A percentile compares a stretch with the other conserved stretches of the same genome.
These are phyloP conservation scores for Cladosporium sp. DNA, from an alignment of 2,329 filamentous ascomycete species.

Conservation along the genomic window DNA sequence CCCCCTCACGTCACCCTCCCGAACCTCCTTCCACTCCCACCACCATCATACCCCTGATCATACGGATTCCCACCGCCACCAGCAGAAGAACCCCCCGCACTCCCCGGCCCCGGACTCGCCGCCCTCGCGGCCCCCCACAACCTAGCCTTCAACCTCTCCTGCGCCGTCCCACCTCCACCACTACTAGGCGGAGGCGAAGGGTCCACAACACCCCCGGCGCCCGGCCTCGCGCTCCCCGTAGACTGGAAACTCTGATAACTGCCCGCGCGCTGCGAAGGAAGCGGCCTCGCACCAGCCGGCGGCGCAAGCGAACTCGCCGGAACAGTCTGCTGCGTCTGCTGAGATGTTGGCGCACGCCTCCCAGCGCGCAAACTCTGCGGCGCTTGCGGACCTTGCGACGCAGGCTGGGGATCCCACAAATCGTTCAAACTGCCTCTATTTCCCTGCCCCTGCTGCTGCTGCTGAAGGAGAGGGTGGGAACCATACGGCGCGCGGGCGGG, in stretches of 20 bases:
- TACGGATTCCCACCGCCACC: slow-evolving; percentile 11
- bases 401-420: slow-evolving; percentile 50
- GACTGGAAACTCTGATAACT: slow-evolving; percentile 61
- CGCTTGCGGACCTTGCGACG: slow-evolving; percentile 34
- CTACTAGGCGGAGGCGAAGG: slow-evolving; percentile 35
- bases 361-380: slow-evolving; percentile 39
- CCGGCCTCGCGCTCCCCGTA: slow-evolving; percentile 32
- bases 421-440: slow-evolving; percentile 51
- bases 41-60: slow-evolving; percentile 17
- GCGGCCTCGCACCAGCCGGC: slow-evolving; percentile 42
- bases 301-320: background rate
- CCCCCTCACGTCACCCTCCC: slow-evolving; percentile 3
- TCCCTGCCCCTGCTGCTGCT: slow-evolving; percentile 26
- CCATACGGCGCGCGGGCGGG: slow-evolving; percentile 25
- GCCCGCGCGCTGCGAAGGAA: slow-evolving; percentile 68
- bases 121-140: slow-evolving; percentile 50
- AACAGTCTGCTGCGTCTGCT: background rate
- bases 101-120: slow-evolving; percentile 10
- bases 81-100: background rate
- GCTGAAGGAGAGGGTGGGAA: too few relatives aligned
- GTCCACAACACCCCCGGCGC: slow-evolving; percentile 29
- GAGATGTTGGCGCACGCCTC: slow-evolving; percentile 10
- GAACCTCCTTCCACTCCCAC: slow-evolving; percentile 14
- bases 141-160: slow-evolving; percentile 76
- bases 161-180: slow-evolving; percentile 55